Percentiles rank a stretch among this genome's conserved stretches.
These are phyloP conservation scores for Solanum medicagineum DNA, from an alignment of 257 asterid species.

Conservation along the genomic window DNA sequence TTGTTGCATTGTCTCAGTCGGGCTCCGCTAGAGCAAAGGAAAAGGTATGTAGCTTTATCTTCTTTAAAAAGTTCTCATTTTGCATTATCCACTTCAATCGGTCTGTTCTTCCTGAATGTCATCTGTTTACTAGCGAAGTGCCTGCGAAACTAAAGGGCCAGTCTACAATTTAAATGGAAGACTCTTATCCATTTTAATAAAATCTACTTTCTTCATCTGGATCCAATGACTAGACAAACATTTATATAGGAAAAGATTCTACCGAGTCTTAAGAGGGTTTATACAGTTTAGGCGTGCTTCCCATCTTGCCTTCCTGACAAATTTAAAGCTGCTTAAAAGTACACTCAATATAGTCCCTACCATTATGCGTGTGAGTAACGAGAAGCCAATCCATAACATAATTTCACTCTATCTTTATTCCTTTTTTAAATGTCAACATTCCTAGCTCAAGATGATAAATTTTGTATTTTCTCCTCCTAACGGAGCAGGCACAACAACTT, in stretches of 20 bases:
- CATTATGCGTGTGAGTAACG: background rate
- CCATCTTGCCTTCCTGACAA: background rate
- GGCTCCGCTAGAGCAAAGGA: slow-evolving; percentile 91
- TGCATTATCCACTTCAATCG: background rate
- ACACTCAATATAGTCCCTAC: background rate
- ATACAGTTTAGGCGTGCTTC: background rate
- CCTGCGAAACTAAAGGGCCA: background rate
- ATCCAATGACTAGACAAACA: background rate
- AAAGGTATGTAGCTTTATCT: slow-evolving; percentile 38
- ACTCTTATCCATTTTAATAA: background rate
- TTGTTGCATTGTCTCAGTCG: slow-evolving; percentile 77
- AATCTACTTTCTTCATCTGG: background rate
- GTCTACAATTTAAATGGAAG: background rate
- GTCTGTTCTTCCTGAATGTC: background rate
- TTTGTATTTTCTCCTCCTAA: background rate
- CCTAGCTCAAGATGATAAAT: background rate
- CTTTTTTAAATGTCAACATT: background rate
- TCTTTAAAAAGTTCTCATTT: background rate
- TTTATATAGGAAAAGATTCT: background rate
- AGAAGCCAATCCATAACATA: background rate
- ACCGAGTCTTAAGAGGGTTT: background rate
- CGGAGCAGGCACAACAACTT: slow-evolving; percentile 84
- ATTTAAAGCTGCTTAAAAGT: background rate
- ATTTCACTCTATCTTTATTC: background rate
- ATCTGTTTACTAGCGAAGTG: background rate